These are phyloP conservation scores for Glutinoglossum americanum DNA, from an alignment of 495 filamentous ascomycete genomes.

Conservation along the genomic window DNA sequence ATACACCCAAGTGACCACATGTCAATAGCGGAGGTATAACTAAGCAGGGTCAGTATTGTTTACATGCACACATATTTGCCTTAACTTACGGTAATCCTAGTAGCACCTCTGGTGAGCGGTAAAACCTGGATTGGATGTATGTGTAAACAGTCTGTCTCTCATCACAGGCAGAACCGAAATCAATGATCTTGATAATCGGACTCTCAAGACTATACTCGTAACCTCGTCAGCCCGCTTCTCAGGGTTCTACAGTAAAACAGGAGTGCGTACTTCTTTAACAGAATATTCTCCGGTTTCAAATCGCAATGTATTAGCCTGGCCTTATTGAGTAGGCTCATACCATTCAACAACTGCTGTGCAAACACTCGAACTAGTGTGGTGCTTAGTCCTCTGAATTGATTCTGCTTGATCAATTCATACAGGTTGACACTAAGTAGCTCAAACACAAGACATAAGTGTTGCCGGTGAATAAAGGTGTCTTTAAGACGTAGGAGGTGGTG, in stretches of 20 bases:
- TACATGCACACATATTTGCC: neutral
- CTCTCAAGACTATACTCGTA: constrained; percentile 51
- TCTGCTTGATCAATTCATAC: constrained; percentile 98
- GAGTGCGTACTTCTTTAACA: constrained; percentile 66
- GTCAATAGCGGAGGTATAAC: constrained; percentile 96
- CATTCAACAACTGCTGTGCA: constrained; percentile 88
- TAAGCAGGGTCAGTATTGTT: constrained; percentile 13
- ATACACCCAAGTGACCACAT: constrained; percentile 99
- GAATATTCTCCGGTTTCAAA: constrained; percentile 94
- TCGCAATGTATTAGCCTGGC: constrained; percentile 96
- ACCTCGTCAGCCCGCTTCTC: constrained; percentile 7
- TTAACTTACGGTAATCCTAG: constrained; percentile 57
- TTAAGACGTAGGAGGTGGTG: constrained; percentile 91
- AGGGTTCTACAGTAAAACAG: neutral
- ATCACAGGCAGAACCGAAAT: constrained; percentile 97
- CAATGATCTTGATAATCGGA: constrained; percentile 99
- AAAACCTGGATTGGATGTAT: constrained; percentile 97
- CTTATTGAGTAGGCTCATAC: constrained; percentile 82
- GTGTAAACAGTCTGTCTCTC: constrained; percentile 98
- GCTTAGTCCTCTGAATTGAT: constrained; percentile 93
- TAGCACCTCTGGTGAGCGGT: constrained; percentile 89
- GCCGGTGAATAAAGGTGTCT: constrained; percentile 95
- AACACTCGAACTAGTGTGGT: constrained; percentile 96
- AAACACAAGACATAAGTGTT: constrained; percentile 95
- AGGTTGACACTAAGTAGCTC: constrained; percentile 94